These are phyloP conservation scores for Spergularia bocconei DNA, from an alignment of 148 eudicot species.

Conservation along the genomic window DNA sequence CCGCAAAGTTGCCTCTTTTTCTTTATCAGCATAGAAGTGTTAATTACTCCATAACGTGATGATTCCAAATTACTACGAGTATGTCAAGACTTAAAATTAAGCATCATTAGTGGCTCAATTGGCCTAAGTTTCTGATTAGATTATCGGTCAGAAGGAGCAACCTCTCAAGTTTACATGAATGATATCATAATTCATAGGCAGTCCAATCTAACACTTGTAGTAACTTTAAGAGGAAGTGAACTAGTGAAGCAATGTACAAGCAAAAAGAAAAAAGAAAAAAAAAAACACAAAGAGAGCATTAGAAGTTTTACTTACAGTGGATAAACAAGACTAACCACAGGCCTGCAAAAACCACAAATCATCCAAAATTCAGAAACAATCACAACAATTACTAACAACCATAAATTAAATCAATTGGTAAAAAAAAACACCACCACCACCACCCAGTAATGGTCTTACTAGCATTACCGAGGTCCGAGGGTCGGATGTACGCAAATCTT, in stretches of 20 bases:
- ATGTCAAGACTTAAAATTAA: not conserved
- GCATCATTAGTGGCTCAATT: not conserved
- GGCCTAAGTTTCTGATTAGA: constrained; percentile 4
- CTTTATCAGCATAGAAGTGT: too few species aligned
- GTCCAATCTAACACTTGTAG: not conserved
- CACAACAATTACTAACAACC: not conserved
- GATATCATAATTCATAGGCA: not conserved
- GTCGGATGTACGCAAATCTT: too few species aligned
- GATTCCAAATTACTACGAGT: too few species aligned
- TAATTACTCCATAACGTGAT: too few species aligned
- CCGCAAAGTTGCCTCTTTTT: not conserved
- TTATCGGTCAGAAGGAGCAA: not conserved
- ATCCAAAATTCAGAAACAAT: constrained; percentile 17
- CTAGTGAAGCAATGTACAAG: not conserved
- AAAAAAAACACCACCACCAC: not conserved
- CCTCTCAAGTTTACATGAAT: not conserved
- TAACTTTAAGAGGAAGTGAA: not conserved
- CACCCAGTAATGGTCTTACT: not conserved
- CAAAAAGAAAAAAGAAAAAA: not conserved
- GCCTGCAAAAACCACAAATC: constrained; percentile 56
- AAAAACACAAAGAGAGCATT: not conserved
- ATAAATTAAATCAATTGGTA: not conserved
- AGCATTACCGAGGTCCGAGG: not conserved
- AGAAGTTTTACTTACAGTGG: constrained; percentile 61
- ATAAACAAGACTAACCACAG: constrained; percentile 81